Conservation (phyloP, 2,329 filamentous ascomycete genomes). For the Paecilomyces sp. region DNA sequence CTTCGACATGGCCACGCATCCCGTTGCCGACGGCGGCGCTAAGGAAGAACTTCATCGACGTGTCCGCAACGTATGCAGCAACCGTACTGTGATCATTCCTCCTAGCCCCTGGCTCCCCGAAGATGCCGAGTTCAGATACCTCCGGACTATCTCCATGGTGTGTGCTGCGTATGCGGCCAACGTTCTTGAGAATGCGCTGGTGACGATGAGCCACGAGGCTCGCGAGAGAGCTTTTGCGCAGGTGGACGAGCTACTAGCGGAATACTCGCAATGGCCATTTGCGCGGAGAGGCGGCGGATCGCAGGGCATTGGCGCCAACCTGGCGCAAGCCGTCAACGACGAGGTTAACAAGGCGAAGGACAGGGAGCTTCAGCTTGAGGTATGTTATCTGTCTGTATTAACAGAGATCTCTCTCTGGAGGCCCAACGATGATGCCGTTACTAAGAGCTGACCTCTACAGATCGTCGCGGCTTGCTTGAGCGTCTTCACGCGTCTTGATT, state of each 20-base stretch:
- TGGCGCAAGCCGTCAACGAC: constrained; percentile 79
- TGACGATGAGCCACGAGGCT: constrained; percentile 86
- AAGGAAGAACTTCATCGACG: constrained; percentile 95
- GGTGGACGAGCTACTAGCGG: constrained; percentile 89
- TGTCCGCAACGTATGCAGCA: constrained; percentile 85
- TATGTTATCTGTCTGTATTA: constrained; percentile 36
- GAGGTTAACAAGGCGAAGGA: constrained; percentile 83
- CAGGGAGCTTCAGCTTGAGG: constrained; percentile 93
- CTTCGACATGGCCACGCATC: constrained; percentile 99
- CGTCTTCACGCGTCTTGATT: constrained; percentile 96
- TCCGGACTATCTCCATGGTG: constrained; percentile 90
- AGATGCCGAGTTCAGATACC: constrained; percentile 86
- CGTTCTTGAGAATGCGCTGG: constrained; percentile 94
- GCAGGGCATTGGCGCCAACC: constrained; percentile 82
- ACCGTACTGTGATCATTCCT: constrained; percentile 86
- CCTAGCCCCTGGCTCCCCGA: constrained; percentile 85
- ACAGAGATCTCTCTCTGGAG: background rate
- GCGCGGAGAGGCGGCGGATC: constrained; percentile 68
- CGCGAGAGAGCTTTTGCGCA: constrained; percentile 92
- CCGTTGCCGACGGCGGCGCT: constrained; percentile 88
- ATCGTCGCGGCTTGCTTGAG: constrained; percentile 90
- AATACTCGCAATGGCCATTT: constrained; percentile 98
- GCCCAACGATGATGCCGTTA: background rate
- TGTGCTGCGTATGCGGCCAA: constrained; percentile 98
- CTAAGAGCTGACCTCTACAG: constrained; percentile 27